Evolutionary conservation across 176 grass and related monocot species (phyloP), one percentile per base, ranked within the genome.

Genomic region (Carex littledalei): DNA sequence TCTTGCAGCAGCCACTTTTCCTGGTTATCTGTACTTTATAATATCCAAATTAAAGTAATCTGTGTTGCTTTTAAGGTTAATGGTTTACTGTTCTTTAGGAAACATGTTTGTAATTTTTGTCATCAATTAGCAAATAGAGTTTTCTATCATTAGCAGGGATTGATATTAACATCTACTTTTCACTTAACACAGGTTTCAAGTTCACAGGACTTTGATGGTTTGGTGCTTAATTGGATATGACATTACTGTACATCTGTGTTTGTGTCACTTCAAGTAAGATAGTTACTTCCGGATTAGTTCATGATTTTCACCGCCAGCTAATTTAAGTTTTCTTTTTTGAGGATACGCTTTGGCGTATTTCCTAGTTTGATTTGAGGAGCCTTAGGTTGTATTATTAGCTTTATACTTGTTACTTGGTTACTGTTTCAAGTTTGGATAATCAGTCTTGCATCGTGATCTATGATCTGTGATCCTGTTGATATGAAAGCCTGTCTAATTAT

Each of bases 381-480:
- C 17, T 31, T 78, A 56, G 50, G 22, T 32, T 78, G 74, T 55
- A 56, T 56, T 54, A 34, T 50, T 49, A 78, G 49, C 12, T 54
- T 32, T 56, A 56, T 78, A 29, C 12, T 31, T 50, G 20, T 75
- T 75, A 11, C 20, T 75, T 20, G 52, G 47, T 54, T 56, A 16
- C 74, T 31, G 35, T 34, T 72, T n/a, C 37, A 20, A 34, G 13
- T 65, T 43, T 72, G 68, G 37, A 45, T 72, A 41, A 21, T 69
- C 16, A 20, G 8, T 45, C 67, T 72, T 72, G 7, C 37, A 43
- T 20, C 45, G 35, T 72, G 37, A 47, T 41, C 34, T 70, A 6
- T 71, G 37, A 71, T 43, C 16, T 71, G 35, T 71, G 37, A 71
- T 71, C 67, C 20, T 71, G 67, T 71, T 71, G 17, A 71, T 71